Evolutionary conservation across 345 rosid species (phyloP).

Genomic region (Eucalyptus brandiana): DNA sequence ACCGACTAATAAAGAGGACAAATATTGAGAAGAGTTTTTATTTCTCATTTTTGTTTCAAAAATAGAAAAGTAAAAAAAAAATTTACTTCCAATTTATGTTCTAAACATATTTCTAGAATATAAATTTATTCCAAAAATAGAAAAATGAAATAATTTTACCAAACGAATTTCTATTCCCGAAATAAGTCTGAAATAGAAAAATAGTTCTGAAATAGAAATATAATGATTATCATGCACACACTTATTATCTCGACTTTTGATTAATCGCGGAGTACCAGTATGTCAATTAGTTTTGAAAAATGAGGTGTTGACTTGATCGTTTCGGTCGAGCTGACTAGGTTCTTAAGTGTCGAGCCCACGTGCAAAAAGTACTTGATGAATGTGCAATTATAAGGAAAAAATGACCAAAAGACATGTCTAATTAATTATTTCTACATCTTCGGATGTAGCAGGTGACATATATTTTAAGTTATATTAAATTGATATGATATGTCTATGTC

Average conservation of each 20-base stretch:
- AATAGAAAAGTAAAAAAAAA: no score
- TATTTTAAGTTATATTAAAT: neutral
- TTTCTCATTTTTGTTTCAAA: no score
- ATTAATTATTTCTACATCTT: neutral
- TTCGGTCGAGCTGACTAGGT: neutral
- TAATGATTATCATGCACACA: accelerated
- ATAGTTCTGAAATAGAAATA: accelerated
- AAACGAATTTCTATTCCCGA: accelerated
- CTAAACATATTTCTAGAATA: accelerated
- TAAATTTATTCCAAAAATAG: no score
- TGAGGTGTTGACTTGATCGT: neutral
- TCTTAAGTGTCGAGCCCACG: neutral
- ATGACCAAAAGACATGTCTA: neutral
- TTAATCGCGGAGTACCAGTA: neutral
- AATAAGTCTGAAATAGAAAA: no score
- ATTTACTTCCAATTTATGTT: accelerated
- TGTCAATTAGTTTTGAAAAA: neutral
- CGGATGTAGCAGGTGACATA: neutral
- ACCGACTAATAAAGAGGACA: accelerated
- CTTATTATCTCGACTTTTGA: neutral
- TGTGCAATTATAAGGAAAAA: neutral
- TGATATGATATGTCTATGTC: neutral
- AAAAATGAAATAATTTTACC: no score
- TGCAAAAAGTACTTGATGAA: neutral
- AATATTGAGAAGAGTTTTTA: no score